Conservation (phyloP, 139 green algal genomes). For the Pseudopediastrum boryanum region DNA sequence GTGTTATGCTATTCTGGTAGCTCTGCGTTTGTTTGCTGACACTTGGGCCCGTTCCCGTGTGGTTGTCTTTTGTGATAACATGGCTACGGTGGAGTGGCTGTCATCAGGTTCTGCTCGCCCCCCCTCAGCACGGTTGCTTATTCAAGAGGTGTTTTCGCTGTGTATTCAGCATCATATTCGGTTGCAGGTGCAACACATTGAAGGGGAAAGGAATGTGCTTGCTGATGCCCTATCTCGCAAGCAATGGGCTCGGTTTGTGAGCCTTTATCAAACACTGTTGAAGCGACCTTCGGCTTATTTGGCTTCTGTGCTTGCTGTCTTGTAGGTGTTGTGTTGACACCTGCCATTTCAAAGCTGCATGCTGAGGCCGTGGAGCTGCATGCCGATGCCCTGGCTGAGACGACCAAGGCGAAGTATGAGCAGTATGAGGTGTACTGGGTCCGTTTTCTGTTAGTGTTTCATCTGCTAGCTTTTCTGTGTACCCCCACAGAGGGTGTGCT, state of each 20-base stretch:
- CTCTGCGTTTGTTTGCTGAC: not conserved
- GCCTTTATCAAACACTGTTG: not conserved
- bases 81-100: not conserved
- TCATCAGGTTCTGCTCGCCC: not conserved
- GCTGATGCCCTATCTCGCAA: not conserved
- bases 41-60: not conserved
- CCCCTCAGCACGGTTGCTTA: not conserved
- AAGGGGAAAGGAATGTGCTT: not conserved
- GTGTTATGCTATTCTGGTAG: not conserved
- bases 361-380: not conserved
- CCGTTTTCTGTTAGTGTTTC: constrained; percentile 2
- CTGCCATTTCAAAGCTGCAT: not conserved
- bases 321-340: not conserved
- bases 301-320: not conserved
- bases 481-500: not conserved
- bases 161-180: not conserved
- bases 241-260: not conserved
- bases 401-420: not conserved
- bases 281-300: not conserved
- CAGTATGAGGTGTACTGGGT: constrained; percentile 9
- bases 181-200: not conserved
- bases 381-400: not conserved
- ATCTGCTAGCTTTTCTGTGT: not conserved
- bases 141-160: not conserved
- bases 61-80: not conserved